Conservation (phyloP, 805 yeast species). For the Saccharomycopsis schoenii region DNA sequence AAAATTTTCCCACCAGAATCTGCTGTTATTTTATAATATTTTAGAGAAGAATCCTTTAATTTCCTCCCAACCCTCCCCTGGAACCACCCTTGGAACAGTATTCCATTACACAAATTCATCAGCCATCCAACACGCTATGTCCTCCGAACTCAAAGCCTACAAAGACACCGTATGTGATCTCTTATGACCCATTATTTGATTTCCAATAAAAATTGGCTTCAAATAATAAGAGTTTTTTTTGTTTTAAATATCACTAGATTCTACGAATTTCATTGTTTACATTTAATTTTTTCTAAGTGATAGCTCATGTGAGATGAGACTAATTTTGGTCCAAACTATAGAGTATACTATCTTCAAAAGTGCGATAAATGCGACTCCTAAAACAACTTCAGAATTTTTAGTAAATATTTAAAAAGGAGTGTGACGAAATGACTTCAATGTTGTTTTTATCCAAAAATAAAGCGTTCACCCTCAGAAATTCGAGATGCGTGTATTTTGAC, state of each 20-base stretch:
- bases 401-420: no score
- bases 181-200: neutral
- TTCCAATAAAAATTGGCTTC: neutral
- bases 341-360: no score
- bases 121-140: constrained; percentile 4
- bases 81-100: neutral
- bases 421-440: no score
- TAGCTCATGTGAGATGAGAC: no score
- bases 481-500: neutral
- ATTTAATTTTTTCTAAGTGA: no score
- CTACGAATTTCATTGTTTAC: neutral
- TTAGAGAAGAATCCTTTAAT: neutral
- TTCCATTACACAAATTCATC: neutral
- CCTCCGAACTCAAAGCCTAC: constrained; percentile 27
- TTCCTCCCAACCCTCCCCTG: neutral
- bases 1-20: neutral
- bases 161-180: constrained; percentile 30
- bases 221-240: neutral
- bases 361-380: no score
- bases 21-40: neutral
- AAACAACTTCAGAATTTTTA: no score
- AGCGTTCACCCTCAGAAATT: no score
- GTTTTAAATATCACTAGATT: neutral
- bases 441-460: no score
- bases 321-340: neutral